These are phyloP conservation scores for Daucus carota DNA, from an alignment of 129 eudicot genomes.

Conservation along the genomic window DNA sequence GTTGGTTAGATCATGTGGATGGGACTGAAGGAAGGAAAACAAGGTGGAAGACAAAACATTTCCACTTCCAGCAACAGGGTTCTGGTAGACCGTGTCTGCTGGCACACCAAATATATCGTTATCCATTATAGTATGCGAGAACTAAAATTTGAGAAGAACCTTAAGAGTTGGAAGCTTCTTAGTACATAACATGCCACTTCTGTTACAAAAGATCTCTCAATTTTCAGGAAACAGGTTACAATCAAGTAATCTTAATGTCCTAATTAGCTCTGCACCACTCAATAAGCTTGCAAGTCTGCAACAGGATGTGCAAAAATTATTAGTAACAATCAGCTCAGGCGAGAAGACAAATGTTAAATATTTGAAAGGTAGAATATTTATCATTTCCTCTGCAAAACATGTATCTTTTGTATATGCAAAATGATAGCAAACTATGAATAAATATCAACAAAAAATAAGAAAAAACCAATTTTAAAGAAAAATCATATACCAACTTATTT, in stretches of 20 bases:
- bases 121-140: slow-evolving; percentile 29
- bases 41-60: slow-evolving; percentile 23
- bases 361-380: neutral
- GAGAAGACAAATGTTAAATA: neutral
- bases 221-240: neutral
- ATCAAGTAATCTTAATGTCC: neutral
- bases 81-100: slow-evolving; percentile 30
- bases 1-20: slow-evolving; percentile 28
- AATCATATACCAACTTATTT: neutral
- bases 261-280: neutral
- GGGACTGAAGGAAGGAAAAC: slow-evolving; percentile 28
- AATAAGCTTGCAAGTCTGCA: slow-evolving; percentile 8
- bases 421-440: neutral
- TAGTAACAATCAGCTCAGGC: neutral
- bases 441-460: neutral
- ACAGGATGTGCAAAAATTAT: neutral
- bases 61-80: slow-evolving; percentile 27
- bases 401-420: neutral
- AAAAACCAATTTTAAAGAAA: neutral
- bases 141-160: neutral
- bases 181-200: neutral
- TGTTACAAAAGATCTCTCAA: slow-evolving; percentile 1
- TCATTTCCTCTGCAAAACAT: neutral
- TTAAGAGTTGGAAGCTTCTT: neutral
- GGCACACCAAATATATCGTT: slow-evolving; percentile 30